These are phyloP conservation scores for Streptanthus diversifolius DNA, from an alignment of 345 rosid genomes.

Conservation along the genomic window DNA sequence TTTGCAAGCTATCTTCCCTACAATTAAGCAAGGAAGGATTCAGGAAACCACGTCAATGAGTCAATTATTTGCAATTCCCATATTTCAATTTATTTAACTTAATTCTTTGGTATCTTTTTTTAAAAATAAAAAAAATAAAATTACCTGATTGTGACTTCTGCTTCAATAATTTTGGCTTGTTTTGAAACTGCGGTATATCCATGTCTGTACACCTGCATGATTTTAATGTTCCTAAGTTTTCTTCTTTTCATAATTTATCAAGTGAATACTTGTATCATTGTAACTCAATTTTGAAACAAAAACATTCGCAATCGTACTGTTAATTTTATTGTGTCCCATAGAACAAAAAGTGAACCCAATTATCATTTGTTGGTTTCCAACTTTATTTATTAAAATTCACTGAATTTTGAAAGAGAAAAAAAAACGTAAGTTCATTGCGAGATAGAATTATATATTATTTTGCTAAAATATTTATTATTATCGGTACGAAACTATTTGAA, in stretches of 20 bases:
- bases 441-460: neutral
- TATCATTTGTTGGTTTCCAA: neutral
- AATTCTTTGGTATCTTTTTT: neutral
- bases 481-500: conserved; percentile 7
- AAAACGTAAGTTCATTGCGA: neutral
- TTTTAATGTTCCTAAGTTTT: neutral
- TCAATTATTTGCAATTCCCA: conserved; percentile 17
- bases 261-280: neutral
- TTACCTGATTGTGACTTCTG: conserved; percentile 63
- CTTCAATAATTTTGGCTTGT: conserved; percentile 51
- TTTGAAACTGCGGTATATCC: conserved; percentile 68
- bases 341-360: neutral
- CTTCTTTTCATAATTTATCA: neutral
- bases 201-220: conserved; percentile 60
- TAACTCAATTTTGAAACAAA: neutral
- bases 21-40: conserved; percentile 20
- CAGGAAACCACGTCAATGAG: conserved; percentile 20
- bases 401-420: neutral
- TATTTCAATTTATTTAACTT: neutral
- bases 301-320: neutral
- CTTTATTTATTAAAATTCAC: neutral
- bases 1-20: conserved; percentile 14
- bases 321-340: neutral
- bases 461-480: neutral
- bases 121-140: neutral